A percentile compares a stretch with the other conserved stretches of the same genome.
Conservation (phyloP, 2,329 filamentous ascomycete species). For the Cercospora beticola region DNA sequence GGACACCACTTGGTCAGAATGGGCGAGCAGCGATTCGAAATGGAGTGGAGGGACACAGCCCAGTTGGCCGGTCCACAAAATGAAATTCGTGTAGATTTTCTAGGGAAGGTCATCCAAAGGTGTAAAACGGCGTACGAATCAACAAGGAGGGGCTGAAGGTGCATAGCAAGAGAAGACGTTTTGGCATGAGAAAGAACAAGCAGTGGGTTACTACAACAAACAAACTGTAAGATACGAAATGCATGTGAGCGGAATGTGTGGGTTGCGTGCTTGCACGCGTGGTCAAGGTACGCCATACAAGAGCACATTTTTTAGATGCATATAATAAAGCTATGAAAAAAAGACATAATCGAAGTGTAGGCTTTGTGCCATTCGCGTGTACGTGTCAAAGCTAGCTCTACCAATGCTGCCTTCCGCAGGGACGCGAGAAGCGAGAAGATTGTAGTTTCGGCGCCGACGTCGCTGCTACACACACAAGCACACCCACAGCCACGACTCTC, state of each 20-base stretch:
- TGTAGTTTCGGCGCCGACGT: background rate
- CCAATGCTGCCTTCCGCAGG: no score
- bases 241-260: constrained; percentile 7
- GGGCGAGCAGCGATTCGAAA: background rate
- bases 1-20: background rate
- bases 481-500: background rate
- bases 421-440: background rate
- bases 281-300: constrained; percentile 2
- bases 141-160: background rate
- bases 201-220: background rate
- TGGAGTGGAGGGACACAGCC: background rate
- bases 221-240: constrained; percentile 13
- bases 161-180: constrained; percentile 9
- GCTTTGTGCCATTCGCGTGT: background rate
- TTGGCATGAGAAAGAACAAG: constrained; percentile 9
- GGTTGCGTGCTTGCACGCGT: background rate
- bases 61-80: constrained; percentile 1
- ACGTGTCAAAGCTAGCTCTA: background rate
- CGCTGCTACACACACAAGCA: background rate
- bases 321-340: constrained; percentile 5
- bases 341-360: background rate
- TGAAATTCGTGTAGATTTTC: constrained; percentile 15
- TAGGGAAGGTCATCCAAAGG: background rate
- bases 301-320: constrained; percentile 11
- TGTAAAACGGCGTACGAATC: constrained; percentile 8